Evolutionary conservation across 495 filamentous ascomycete species (phyloP).

Genomic region (Talaromyces stipitatus): DNA sequence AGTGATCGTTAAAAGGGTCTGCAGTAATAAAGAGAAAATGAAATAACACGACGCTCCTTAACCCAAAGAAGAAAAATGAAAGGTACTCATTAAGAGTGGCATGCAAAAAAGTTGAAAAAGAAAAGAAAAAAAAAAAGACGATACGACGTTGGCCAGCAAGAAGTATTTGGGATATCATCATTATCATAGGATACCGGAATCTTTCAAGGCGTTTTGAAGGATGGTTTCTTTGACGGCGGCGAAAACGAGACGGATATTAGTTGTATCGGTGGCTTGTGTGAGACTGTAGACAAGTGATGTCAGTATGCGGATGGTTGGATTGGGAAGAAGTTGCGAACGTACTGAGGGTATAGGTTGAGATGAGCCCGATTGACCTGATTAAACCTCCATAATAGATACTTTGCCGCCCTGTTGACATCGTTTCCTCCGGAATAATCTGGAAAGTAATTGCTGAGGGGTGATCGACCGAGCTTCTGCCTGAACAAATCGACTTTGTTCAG

Average conservation of each 20-base stretch:
- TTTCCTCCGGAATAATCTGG: conserved; percentile 96
- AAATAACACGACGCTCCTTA: neutral
- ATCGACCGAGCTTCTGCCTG: conserved; percentile 83
- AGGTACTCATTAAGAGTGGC: neutral
- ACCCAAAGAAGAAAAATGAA: neutral
- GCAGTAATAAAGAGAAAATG: neutral
- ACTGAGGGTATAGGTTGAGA: conserved; percentile 97
- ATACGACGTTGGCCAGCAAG: conserved; percentile 6
- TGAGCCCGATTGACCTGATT: conserved; percentile 97
- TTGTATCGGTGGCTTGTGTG: conserved; percentile 97
- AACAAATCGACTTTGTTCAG: conserved; percentile 98
- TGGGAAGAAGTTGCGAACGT: conserved; percentile 32
- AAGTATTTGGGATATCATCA: conserved; percentile 4
- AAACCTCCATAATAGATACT: conserved; percentile 96
- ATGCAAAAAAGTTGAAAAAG: neutral
- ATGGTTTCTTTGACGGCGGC: conserved; percentile 99
- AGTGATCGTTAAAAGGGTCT: neutral
- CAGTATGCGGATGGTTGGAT: conserved; percentile 15
- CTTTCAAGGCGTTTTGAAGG: conserved; percentile 93
- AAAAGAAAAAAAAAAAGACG: neutral
- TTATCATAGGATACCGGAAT: conserved; percentile 82
- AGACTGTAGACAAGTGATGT: conserved; percentile 50
- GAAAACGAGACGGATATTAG: conserved; percentile 95
- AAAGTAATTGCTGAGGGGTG: conserved; percentile 87
- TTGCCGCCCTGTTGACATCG: conserved; percentile 94